Percentiles rank a stretch among this genome's conserved stretches.
Evolutionary conservation across 1,284 basidiomycete species (phyloP).

Genomic region (Ganoderma meredithae): DNA sequence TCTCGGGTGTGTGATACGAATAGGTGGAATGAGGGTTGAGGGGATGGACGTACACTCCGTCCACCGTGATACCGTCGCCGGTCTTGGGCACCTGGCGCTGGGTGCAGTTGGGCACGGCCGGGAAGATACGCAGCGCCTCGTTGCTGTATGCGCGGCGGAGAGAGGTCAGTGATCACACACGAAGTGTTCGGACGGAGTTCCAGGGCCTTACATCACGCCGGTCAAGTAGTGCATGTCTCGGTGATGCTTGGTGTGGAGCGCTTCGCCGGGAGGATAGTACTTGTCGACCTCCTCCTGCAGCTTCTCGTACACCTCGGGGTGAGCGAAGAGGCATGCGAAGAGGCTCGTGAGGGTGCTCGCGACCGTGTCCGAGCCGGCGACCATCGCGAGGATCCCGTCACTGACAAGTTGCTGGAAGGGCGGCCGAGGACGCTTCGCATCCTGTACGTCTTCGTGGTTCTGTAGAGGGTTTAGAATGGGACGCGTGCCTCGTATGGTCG

Average conservation of each 20-base stretch:
- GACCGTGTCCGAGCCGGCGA: conserved; percentile 45
- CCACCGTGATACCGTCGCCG: conserved; percentile 33
- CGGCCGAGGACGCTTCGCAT: conserved; percentile 16
- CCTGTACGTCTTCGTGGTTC: conserved; percentile 34
- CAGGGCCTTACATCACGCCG: conserved; percentile 40
- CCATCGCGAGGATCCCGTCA: conserved; percentile 32
- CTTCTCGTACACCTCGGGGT: conserved; percentile 32
- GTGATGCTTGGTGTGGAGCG: conserved; percentile 36
- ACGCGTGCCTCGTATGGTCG: not conserved
- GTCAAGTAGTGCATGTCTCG: conserved; percentile 42
- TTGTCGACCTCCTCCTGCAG: conserved; percentile 40
- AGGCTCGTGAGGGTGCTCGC: conserved; percentile 32
- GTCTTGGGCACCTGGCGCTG: conserved; percentile 50
- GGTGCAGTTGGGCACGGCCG: conserved; percentile 59
- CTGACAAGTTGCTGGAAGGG: conserved; percentile 26
- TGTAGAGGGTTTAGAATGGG: conserved; percentile 4
- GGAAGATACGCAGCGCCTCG: conserved; percentile 62
- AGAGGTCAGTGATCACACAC: not conserved
- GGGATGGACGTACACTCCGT: conserved; percentile 36
- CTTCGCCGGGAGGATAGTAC: conserved; percentile 38
- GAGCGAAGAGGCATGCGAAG: conserved; percentile 34
- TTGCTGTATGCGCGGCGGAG: conserved; percentile 49
- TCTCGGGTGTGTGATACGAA: too few relatives aligned
- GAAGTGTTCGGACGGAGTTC: not conserved
- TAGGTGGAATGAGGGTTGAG: not conserved